Base-by-base conservation (phyloP, 495 filamentous ascomycete genomes). In the Sporormia fimetaria region DNA sequence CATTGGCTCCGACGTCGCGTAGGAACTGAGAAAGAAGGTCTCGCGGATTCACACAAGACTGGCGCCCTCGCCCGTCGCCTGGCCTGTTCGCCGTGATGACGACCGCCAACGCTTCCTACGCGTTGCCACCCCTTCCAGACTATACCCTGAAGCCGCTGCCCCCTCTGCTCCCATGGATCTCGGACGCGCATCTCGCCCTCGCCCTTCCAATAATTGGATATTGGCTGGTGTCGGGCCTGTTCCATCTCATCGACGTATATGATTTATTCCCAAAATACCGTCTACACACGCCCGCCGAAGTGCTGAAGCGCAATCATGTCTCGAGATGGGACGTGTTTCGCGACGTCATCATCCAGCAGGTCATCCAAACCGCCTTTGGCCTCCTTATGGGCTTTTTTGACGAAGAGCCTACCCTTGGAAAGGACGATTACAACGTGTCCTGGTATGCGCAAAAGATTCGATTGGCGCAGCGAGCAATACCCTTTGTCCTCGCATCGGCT, bases 241-340 rank as follows among this genome's bases (percentile, higher is more conserved):
- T 90, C 65, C 85, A 94, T 64, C 57, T 75, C 46, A 70, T 95
- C 54, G 87, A 94, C 63, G 63, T 75, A 33, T 75, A 78, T 57
- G 80, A 90, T 57, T 70, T 83, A 27, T 88, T 90, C 56, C 74
- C 83, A 22, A 71, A 87, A 49, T 92, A 94, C 64, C 78, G 88
- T 36, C 66, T 95, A 29, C 88, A 94, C 67, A 94, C 88, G 0
- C 87, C 88, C 20, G 84, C 81, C 35, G 88, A 94, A 55, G 71
- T 94, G 38, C 57, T 78, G 12, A 81, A 83, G 60, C 70, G 88
- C 42, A 96, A 96, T 62, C 84, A 81, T 51, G 88, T 84, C 32
- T 73, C 79, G 37, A 72, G 82, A 37, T 80, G 69, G 61, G 78
- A 94, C 47, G 85, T 93, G 3, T 72, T 85, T 15, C 77, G 80